Percentiles rank a stretch among this genome's conserved stretches.
phyloP scores from a whole-genome alignment of 176 grass and related monocot genomes.

The Aegilops longissima region DNA sequence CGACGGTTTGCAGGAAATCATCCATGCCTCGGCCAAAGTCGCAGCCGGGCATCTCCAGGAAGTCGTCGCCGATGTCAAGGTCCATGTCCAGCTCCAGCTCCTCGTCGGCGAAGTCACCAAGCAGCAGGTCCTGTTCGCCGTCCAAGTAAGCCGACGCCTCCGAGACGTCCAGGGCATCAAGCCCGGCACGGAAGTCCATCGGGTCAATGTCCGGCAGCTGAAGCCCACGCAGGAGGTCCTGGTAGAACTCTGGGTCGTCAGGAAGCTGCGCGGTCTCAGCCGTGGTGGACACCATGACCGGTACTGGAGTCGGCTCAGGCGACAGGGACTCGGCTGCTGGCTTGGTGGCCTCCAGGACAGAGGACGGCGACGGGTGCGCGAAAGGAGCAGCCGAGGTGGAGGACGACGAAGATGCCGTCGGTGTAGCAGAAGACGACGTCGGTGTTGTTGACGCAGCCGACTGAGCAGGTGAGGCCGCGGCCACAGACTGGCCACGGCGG shows the following conservation, averaged over 20 bases:
- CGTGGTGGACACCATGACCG: neutral
- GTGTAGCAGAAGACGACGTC: conserved; percentile 27
- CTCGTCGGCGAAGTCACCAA: conserved; percentile 31
- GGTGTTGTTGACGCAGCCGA: conserved; percentile 11
- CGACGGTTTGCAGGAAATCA: conserved; percentile 30
- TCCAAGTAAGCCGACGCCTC: conserved; percentile 10
- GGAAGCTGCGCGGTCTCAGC: neutral
- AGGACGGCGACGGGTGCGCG: conserved; percentile 45
- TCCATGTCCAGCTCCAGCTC: conserved; percentile 39
- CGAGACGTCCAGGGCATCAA: conserved; percentile 36
- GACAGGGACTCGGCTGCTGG: neutral
- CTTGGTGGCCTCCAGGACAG: conserved; percentile 38
- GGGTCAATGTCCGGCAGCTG: conserved; percentile 49
- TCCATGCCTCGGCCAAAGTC: conserved; percentile 47
- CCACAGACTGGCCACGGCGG: conserved; percentile 20
- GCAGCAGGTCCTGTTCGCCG: conserved; percentile 35
- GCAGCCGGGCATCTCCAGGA: conserved; percentile 31
- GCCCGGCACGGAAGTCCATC: conserved; percentile 43
- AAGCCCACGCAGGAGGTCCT: conserved; percentile 20
- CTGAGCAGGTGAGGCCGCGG: neutral
- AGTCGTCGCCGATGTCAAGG: conserved; percentile 36
- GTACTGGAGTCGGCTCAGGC: neutral
- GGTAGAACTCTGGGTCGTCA: conserved; percentile 46
- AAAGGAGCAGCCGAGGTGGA: conserved; percentile 44
- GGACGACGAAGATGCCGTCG: conserved; percentile 35